A percentile compares a stretch with the other conserved stretches of the same genome.
phyloP scores from a whole-genome alignment of 75 land plant genomes.

The Picea glauca region DNA sequence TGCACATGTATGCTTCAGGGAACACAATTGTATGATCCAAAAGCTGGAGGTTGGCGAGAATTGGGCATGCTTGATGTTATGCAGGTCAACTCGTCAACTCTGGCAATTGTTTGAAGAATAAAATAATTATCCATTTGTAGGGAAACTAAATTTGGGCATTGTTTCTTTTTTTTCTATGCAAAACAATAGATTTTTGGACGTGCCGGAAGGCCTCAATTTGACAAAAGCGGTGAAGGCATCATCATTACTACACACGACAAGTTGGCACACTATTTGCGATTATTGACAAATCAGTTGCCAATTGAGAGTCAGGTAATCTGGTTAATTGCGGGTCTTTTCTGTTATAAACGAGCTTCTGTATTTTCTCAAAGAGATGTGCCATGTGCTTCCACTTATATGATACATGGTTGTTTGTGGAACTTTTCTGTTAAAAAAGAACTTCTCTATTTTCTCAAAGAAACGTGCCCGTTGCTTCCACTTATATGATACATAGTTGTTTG shows the following conservation, averaged over 20 bases:
- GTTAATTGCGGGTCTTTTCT: neutral
- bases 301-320: constrained; percentile 91
- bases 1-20: constrained; percentile 45
- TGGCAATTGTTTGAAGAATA: neutral
- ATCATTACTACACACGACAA: constrained; percentile 96
- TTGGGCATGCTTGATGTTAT: constrained; percentile 99
- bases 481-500: too few species aligned
- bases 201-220: constrained; percentile 99
- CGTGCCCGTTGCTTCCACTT: too few species aligned
- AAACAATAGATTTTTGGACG: constrained; percentile 89
- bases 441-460: too few species aligned
- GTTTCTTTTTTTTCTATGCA: neutral
- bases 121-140: neutral
- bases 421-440: too few species aligned
- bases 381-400: too few species aligned
- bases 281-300: constrained; percentile 90
- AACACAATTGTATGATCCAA: constrained; percentile 99
- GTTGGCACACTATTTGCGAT: constrained; percentile 80
- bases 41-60: constrained; percentile 97
- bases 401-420: too few species aligned
- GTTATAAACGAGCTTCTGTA: neutral
- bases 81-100: constrained; percentile 56
- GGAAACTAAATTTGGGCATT: neutral
- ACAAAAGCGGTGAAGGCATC: constrained; percentile 99
- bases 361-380: neutral